Percentiles rank a stretch among this genome's conserved stretches.
phyloP scores from a whole-genome alignment of 495 filamentous ascomycete genomes.

The Penicillium daleae region DNA sequence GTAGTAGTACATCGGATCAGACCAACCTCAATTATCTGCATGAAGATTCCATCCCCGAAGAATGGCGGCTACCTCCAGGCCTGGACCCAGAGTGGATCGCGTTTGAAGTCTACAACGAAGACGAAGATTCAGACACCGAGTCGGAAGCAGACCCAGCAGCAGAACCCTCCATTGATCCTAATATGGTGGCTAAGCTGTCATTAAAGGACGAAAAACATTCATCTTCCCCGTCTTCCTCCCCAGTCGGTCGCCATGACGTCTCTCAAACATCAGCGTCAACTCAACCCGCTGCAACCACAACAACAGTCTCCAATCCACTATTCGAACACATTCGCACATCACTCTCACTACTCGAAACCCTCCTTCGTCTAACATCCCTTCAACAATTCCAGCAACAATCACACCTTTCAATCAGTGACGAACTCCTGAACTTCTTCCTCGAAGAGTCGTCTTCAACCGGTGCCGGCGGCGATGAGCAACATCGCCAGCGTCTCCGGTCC shows the following conservation, averaged over 20 bases:
- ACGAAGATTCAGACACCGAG: conserved; percentile 62
- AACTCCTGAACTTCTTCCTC: conserved; percentile 92
- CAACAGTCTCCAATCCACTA: conserved; percentile 44
- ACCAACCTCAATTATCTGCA: conserved; percentile 31
- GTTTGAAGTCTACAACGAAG: conserved; percentile 81
- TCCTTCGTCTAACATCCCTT: conserved; percentile 88
- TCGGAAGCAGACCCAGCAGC: conserved; percentile 49
- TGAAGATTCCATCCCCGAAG: conserved; percentile 44
- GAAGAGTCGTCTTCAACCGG: conserved; percentile 76
- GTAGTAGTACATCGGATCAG: conserved; percentile 39
- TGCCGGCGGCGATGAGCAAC: conserved; percentile 70
- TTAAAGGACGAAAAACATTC: conserved; percentile 31
- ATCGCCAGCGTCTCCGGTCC: conserved; percentile 67
- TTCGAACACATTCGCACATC: conserved; percentile 71
- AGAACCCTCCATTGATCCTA: conserved; percentile 41
- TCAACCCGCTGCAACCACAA: conserved; percentile 42
- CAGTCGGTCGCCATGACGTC: conserved; percentile 15
- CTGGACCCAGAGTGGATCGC: conserved; percentile 96
- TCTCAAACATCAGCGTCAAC: conserved; percentile 23
- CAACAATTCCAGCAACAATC: conserved; percentile 96
- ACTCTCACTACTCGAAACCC: conserved; percentile 90
- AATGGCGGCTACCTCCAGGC: conserved; percentile 73
- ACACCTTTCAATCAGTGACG: conserved; percentile 92
- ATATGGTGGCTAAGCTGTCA: conserved; percentile 47
- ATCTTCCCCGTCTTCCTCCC: conserved; percentile 27